phyloP scores from a whole-genome alignment of 1,284 basidiomycete species.

The Chondrostereum purpureum region DNA sequence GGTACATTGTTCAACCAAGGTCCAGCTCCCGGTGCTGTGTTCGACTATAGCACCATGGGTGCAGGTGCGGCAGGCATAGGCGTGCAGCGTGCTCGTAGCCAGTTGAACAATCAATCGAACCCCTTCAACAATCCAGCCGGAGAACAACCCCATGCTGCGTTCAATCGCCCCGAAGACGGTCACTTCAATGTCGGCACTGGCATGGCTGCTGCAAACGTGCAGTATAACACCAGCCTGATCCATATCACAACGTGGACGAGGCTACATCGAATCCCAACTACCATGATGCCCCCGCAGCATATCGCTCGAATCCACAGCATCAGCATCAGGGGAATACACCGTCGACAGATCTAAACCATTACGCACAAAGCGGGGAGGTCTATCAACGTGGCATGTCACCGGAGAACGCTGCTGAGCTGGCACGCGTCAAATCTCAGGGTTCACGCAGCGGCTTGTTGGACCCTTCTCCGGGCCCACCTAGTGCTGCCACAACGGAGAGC shows the following conservation, averaged over 20 bases:
- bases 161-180: constrained; percentile 15
- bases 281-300: neutral
- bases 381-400: neutral
- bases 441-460: neutral
- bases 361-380: neutral
- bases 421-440: neutral
- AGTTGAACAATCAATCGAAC: constrained; percentile 29
- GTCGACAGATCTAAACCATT: neutral
- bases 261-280: neutral
- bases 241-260: neutral
- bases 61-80: constrained; percentile 37
- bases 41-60: constrained; percentile 18
- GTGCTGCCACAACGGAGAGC: neutral
- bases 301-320: neutral
- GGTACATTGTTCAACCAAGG: constrained; percentile 18
- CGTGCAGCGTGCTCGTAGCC: constrained; percentile 32
- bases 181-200: neutral
- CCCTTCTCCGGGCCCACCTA: neutral
- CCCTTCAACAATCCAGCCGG: constrained; percentile 29
- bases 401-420: neutral
- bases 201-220: neutral
- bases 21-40: constrained; percentile 25
- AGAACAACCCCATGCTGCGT: constrained; percentile 42
- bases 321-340: neutral
- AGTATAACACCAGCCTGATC: neutral